phyloP scores from a whole-genome alignment of 2,329 filamentous ascomycete species.

The Colletotrichum zoysiae region DNA sequence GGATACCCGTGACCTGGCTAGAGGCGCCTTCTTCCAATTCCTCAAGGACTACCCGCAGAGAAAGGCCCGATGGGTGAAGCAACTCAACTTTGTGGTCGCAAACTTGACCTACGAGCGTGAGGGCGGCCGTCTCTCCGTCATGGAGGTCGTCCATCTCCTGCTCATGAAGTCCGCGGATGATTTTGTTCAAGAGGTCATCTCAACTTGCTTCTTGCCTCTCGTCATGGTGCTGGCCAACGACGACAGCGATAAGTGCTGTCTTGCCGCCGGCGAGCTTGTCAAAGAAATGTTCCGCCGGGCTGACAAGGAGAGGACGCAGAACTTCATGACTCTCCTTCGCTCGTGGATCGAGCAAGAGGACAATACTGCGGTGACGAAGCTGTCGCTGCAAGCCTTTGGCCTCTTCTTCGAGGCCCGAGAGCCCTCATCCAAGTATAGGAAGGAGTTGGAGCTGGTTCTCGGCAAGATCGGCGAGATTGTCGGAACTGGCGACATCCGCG shows the following conservation, averaged over 20 bases:
- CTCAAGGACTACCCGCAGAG: slow-evolving; percentile 94
- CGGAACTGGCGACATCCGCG: slow-evolving; percentile 64
- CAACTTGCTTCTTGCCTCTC: slow-evolving; percentile 86
- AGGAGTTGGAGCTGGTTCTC: slow-evolving; percentile 75
- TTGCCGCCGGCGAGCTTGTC: slow-evolving; percentile 83
- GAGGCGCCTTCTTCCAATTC: slow-evolving; percentile 94
- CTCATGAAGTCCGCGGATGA: slow-evolving; percentile 86
- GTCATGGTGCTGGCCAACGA: slow-evolving; percentile 91
- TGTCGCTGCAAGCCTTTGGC: slow-evolving; percentile 84
- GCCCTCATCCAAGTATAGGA: slow-evolving; percentile 69
- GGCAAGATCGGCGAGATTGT: slow-evolving; percentile 67
- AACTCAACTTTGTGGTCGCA: slow-evolving; percentile 87
- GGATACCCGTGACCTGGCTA: slow-evolving; percentile 86
- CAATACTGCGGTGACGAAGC: slow-evolving; percentile 76
- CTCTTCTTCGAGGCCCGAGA: slow-evolving; percentile 83
- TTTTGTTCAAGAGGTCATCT: slow-evolving; percentile 84
- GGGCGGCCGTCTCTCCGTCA: slow-evolving; percentile 89
- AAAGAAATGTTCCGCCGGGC: slow-evolving; percentile 85
- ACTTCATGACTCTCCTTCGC: slow-evolving; percentile 78
- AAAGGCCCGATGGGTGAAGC: slow-evolving; percentile 88
- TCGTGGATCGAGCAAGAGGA: slow-evolving; percentile 82
- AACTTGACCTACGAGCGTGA: slow-evolving; percentile 93
- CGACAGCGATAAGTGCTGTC: slow-evolving; percentile 85
- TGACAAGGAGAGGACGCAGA: slow-evolving; percentile 77
- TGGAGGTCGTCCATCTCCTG: slow-evolving; percentile 91